Evolutionary conservation across 148 eudicot species (phyloP).

Genomic region (Silene uniflora): DNA sequence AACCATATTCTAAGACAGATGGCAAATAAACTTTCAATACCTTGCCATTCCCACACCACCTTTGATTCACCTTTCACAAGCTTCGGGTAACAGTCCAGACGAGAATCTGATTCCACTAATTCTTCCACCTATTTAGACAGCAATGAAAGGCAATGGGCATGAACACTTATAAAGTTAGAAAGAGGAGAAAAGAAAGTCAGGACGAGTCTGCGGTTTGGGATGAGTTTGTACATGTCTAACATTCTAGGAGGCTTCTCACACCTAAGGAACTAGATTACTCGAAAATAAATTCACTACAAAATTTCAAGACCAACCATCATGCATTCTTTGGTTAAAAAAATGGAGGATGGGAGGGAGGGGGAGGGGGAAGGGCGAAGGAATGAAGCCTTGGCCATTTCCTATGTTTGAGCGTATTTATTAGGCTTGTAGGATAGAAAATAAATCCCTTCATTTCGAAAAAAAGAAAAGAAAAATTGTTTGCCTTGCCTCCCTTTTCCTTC

Average conservation of each 20-base stretch:
- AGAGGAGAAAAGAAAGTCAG: too few species aligned
- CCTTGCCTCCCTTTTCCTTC: neutral
- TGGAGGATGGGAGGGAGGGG: too few species aligned
- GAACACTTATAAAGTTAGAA: neutral
- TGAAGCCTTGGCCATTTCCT: neutral
- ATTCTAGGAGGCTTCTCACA: too few species aligned
- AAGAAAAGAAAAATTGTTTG: neutral
- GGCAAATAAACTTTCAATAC: conserved; percentile 32
- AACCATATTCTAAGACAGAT: neutral
- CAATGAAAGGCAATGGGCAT: neutral
- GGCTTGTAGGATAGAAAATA: neutral
- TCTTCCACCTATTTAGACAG: conserved; percentile 59
- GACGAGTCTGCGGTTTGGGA: too few species aligned
- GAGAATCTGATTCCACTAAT: conserved; percentile 84
- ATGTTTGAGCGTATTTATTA: too few species aligned
- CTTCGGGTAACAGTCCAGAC: conserved; percentile 78
- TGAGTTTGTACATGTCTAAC: too few species aligned
- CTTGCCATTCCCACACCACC: conserved; percentile 99
- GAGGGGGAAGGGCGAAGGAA: neutral
- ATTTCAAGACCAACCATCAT: too few species aligned
- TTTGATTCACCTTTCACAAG: conserved; percentile 91
- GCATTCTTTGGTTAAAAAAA: too few species aligned
- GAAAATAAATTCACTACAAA: too few species aligned
- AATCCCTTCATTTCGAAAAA: neutral
- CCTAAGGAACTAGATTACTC: too few species aligned